Percentiles rank a stretch among this genome's conserved stretches.
phyloP scores from a whole-genome alignment of 2,329 filamentous ascomycete genomes.

The Cercospora beticola region DNA sequence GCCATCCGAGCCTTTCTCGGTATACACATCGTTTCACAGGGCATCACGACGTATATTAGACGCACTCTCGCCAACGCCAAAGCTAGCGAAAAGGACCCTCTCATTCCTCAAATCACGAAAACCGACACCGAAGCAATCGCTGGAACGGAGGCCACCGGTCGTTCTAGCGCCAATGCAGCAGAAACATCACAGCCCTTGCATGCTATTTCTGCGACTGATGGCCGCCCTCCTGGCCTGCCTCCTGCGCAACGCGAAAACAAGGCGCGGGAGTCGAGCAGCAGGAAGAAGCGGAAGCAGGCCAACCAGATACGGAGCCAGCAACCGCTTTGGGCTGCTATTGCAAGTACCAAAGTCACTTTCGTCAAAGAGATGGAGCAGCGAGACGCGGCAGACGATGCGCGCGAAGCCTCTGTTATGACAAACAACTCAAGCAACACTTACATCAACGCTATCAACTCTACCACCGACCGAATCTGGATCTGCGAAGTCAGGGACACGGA shows the following conservation, averaged over 20 bases:
- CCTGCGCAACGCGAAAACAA: slow-evolving; percentile 54
- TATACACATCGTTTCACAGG: slow-evolving; percentile 41
- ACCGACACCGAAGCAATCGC: slow-evolving; percentile 35
- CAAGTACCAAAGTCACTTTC: slow-evolving; percentile 94
- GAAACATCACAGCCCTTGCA: slow-evolving; percentile 31
- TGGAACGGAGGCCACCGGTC: slow-evolving; percentile 27
- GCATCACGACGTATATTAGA: slow-evolving; percentile 39
- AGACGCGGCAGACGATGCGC: slow-evolving; percentile 70
- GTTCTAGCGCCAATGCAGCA: slow-evolving; percentile 21
- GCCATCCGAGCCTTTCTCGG: slow-evolving; percentile 37
- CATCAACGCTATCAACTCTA: slow-evolving; percentile 63
- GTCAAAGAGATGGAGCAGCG: slow-evolving; percentile 78
- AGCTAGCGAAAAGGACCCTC: slow-evolving; percentile 37
- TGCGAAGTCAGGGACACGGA: slow-evolving; percentile 76
- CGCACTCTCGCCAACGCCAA: slow-evolving; percentile 39
- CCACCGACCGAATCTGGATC: slow-evolving; percentile 70
- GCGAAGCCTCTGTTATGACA: slow-evolving; percentile 71
- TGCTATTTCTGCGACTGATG: slow-evolving; percentile 43
- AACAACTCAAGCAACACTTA: slow-evolving; percentile 63
- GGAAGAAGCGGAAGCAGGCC: slow-evolving; percentile 87
- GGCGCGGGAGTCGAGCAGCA: slow-evolving; percentile 62
- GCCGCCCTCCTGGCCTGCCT: slow-evolving; percentile 52
- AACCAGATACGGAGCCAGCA: slow-evolving; percentile 87
- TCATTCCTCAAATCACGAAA: slow-evolving; percentile 32
- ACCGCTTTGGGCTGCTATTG: slow-evolving; percentile 89